Conservation (phyloP, 2,329 filamentous ascomycete species). For the Colletotrichum navitas region DNA sequence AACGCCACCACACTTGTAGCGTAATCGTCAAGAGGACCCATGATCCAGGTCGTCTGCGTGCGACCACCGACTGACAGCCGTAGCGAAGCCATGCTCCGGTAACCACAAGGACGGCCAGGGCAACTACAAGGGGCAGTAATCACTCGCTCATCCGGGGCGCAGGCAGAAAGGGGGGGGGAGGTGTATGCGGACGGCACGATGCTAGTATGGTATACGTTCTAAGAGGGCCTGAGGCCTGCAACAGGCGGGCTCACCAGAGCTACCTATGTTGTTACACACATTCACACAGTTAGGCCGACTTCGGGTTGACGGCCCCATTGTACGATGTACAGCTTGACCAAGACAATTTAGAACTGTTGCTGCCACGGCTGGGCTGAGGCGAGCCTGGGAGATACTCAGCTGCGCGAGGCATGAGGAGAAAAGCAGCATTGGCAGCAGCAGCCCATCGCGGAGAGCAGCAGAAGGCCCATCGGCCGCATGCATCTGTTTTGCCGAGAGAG, state of each 20-base stretch:
- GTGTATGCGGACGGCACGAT: conserved; percentile 20
- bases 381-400: conserved; percentile 2
- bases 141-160: conserved; percentile 4
- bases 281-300: conserved; percentile 20
- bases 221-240: conserved; percentile 8
- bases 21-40: conserved; percentile 31
- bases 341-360: conserved; percentile 27
- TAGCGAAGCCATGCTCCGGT: conserved; percentile 19
- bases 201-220: conserved; percentile 26
- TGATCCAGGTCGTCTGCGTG: conserved; percentile 39
- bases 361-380: conserved; percentile 23
- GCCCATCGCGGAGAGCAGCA: conserved; percentile 30
- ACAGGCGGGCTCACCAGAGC: conserved; percentile 4
- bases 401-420: conserved; percentile 10
- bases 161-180: conserved; percentile 12
- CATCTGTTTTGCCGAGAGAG: conserved; percentile 38
- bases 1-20: conserved; percentile 24
- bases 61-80: conserved; percentile 31
- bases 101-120: conserved; percentile 6
- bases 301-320: conserved; percentile 27
- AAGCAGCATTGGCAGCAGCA: conserved; percentile 7
- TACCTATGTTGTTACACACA: conserved; percentile 31
- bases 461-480: conserved; percentile 32
- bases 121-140: conserved; percentile 3
- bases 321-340: conserved; percentile 29